Conservation (phyloP, 176 grass and related monocot genomes). For the Oropetium thomaeum region DNA sequence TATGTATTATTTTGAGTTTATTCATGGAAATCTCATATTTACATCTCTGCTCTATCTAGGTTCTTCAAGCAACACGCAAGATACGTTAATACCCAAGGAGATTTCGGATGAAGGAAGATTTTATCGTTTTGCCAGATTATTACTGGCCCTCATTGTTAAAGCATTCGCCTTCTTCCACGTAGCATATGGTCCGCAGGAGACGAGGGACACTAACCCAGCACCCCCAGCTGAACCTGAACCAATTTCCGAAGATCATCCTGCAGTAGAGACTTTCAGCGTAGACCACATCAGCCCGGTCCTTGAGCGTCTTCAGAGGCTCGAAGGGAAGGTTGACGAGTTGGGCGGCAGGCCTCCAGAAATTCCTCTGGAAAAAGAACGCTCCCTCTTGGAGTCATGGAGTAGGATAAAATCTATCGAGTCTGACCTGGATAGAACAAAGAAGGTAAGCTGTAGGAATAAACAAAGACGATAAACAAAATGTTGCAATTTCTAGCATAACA, state of each 20-base stretch:
- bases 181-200: conserved; percentile 30
- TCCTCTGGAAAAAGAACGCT: conserved; percentile 63
- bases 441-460: conserved; percentile 40
- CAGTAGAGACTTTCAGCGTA: conserved; percentile 36
- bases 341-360: conserved; percentile 59
- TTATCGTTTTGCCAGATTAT: conserved; percentile 33
- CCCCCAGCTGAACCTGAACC: conserved; percentile 35
- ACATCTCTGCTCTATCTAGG: conserved; percentile 14
- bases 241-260: conserved; percentile 38
- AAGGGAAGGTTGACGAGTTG: conserved; percentile 65
- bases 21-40: background rate
- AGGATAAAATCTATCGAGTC: conserved; percentile 77
- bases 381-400: conserved; percentile 74
- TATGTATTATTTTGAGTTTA: background rate
- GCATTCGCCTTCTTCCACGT: conserved; percentile 52
- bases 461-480: background rate
- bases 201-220: background rate
- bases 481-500: background rate
- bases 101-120: conserved; percentile 39
- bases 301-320: conserved; percentile 70
- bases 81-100: conserved; percentile 23
- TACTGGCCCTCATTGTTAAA: conserved; percentile 49
- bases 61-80: conserved; percentile 25
- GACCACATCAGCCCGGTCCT: conserved; percentile 54
- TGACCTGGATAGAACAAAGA: conserved; percentile 83